These are phyloP conservation scores for Rhododendron molle DNA, from an alignment of 148 eudicot species.

Conservation along the genomic window DNA sequence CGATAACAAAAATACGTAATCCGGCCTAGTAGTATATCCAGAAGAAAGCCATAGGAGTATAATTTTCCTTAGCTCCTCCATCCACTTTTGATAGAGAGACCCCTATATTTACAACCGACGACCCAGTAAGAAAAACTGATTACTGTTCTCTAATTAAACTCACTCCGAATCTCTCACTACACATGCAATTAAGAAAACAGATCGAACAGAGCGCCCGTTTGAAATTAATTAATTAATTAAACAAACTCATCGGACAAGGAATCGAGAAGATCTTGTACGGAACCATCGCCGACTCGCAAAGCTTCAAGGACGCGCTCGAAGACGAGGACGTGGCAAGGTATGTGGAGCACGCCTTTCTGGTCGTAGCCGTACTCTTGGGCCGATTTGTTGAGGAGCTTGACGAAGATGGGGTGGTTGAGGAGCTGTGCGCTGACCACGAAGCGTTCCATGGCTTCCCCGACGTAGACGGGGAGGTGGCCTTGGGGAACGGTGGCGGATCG, in stretches of 20 bases:
- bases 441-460: conserved; percentile 79
- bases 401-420: conserved; percentile 71
- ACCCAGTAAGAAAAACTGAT: not conserved
- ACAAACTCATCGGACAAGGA: conserved; percentile 20
- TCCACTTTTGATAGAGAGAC: not conserved
- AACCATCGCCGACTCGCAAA: conserved; percentile 31
- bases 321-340: conserved; percentile 66
- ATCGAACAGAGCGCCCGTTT: not conserved
- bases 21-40: no score
- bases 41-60: not conserved
- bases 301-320: conserved; percentile 63
- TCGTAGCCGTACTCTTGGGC: conserved; percentile 86
- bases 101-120: no score
- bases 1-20: no score
- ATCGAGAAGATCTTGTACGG: conserved; percentile 37
- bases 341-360: conserved; percentile 68
- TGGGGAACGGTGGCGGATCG: conserved; percentile 35
- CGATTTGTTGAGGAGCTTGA: conserved; percentile 54
- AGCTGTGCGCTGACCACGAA: conserved; percentile 64
- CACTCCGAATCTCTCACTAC: not conserved
- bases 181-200: not conserved
- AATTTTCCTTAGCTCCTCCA: not conserved
- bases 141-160: not conserved
- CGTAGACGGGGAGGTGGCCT: conserved; percentile 78
- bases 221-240: not conserved